These are phyloP conservation scores for Magnolia officinalis DNA, from an alignment of 164 flowering plant genomes.

Conservation along the genomic window DNA sequence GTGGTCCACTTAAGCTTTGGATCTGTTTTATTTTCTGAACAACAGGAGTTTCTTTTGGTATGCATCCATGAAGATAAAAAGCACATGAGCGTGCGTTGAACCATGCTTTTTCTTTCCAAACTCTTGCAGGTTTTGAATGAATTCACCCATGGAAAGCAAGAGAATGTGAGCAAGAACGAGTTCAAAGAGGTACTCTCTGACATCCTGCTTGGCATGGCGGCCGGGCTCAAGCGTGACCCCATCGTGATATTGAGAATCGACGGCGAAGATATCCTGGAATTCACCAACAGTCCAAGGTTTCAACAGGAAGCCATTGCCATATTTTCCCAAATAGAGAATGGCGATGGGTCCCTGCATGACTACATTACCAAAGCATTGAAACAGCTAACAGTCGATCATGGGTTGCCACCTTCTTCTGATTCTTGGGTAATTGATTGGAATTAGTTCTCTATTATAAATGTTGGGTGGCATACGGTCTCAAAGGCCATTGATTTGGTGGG, in stretches of 20 bases:
- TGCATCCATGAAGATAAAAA: no score
- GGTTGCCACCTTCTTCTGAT: conserved; percentile 88
- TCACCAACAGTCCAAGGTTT: conserved; percentile 50
- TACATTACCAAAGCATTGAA: conserved; percentile 49
- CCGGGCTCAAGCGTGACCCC: conserved; percentile 89
- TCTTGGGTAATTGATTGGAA: conserved; percentile 58
- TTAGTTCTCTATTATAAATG: background rate
- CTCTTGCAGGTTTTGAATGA: conserved; percentile 67
- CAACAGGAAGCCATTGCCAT: conserved; percentile 58
- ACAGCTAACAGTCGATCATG: conserved; percentile 77
- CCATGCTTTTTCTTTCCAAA: background rate
- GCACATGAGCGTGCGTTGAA: background rate
- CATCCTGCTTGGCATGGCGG: conserved; percentile 81
- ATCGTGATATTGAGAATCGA: conserved; percentile 90
- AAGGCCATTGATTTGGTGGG: background rate
- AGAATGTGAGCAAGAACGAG: conserved; percentile 66
- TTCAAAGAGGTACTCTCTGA: conserved; percentile 78
- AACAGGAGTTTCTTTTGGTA: no score
- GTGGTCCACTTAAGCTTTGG: no score
- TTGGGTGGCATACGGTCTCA: background rate
- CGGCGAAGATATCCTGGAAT: conserved; percentile 83
- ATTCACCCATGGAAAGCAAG: conserved; percentile 74
- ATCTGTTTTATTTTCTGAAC: no score
- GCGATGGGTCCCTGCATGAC: conserved; percentile 41
- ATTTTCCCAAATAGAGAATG: conserved; percentile 40